Evolutionary conservation across 129 eudicot species (phyloP), one percentile per base, ranked within the genome.

Genomic region (Solidago caesia): DNA sequence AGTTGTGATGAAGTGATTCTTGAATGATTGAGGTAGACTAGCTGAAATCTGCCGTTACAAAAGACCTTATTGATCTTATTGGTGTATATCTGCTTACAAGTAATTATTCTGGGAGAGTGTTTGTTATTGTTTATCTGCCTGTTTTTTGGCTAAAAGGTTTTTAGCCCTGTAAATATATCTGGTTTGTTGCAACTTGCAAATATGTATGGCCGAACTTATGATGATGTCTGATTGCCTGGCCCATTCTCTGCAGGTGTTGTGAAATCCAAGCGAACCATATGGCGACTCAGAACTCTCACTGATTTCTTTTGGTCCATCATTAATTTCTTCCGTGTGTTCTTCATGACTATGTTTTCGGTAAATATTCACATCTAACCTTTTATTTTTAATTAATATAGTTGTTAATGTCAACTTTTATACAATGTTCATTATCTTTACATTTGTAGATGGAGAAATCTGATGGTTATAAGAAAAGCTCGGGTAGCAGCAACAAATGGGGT

Each of bases 401-500:
- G 7, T 9, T 67, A 29, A 4, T 56, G 13, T 59, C 21, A 29
- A 55, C 13, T 45, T 68, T 58, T n/a, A 59, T 68, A 45, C 52
- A 21, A 10, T 27, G 15, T 4, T 68, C 52, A 47, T 68, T 44
- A 6, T 46, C 44, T 11, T 29, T 68, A 29, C 59, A 63, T 57
- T 5, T 82, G 68, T 74, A 93, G 98, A 90, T 90, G 97, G 98
- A 93, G 75, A 93, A 90, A 75, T 76, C 96, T 49, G 96, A 93
- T 79, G 82, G 82, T 16, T 93, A 93, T 70, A 81, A 73, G 74
- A 93, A 93, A 86, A 66, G 82, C 41, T 87, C 90, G 3, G 92
- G 95, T 48, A 72, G 96, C 14, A 76, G 89, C 88, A 92, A 85
- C 83, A 93, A 90, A 80, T 90, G 97, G 97, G 96, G 82, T 46